Base-by-base conservation (phyloP, 352 stramenopile genomes). In the Globisporangium spinosum region DNA sequence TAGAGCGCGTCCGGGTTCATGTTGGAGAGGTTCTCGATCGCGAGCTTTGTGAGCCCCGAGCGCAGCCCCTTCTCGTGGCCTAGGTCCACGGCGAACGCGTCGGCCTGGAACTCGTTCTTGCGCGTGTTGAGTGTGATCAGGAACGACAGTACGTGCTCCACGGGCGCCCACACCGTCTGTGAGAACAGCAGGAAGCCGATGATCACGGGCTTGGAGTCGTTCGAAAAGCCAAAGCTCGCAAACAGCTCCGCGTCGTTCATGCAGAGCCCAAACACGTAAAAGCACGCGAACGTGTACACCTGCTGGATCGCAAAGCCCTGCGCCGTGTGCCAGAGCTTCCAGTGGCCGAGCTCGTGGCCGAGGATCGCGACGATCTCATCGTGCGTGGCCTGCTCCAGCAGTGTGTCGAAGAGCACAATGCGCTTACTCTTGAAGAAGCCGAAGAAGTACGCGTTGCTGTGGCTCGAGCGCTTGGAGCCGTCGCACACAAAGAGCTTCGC, bases 401-500 rank as follows among this genome's bases (percentile, higher is more conserved):
- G 83, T 43, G 97, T 99, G 77, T 99, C 97, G 70, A 98, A 99
- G 2, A 99, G 74, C 29, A 99, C 96, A 72, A 98, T 98, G 32
- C 97, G 90, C 75, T 99, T 98, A 79, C 94, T 98, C 70, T 97
- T 98, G 71, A 97, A 98, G 59, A 98, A 95, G n/a, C 97, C 97
- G 59, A 88, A 95, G 58, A 96, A 91, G 69, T 95, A 96, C 27
- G 87, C 89, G 62, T 95, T 96, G 64, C 82, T 94, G 79, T 98
- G 94, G 68, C 82, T 93, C 12, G 90, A 98, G 35, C 97, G 89
- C 81, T 98, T 98, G 23, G 94, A 98, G 43, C 97, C 97, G 79
- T 99, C 97, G 75, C 98, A 98, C 8, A 98, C 92, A 75, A 98
- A 99, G 40, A 99, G 84, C 73, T 99, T 98, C 15, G 95, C 98